Conservation (phyloP, 2,329 filamentous ascomycete genomes). For the Trichoderma sp. region DNA sequence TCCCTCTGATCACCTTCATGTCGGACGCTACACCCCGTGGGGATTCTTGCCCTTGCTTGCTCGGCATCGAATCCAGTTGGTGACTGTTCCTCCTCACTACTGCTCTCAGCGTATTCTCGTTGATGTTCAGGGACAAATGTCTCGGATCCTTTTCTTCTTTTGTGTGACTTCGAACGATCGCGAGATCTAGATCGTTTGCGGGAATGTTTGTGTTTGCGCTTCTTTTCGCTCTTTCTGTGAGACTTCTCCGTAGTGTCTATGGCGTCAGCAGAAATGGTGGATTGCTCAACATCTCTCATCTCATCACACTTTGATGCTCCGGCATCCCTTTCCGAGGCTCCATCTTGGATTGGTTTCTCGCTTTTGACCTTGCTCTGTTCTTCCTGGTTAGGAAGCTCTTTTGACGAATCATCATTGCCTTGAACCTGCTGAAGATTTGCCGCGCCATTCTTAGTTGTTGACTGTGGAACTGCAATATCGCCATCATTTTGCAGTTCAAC, state of each 20-base stretch:
- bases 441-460: not conserved
- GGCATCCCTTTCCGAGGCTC: accelerated
- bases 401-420: not conserved
- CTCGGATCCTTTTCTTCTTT: not conserved
- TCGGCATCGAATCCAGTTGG: not conserved
- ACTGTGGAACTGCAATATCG: not conserved
- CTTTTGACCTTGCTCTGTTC: not conserved
- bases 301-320: not conserved
- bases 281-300: not conserved
- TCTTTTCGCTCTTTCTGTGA: not conserved
- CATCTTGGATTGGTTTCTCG: not conserved
- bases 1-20: constrained; percentile 12
- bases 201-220: not conserved
- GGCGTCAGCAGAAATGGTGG: not conserved
- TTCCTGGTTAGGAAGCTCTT: not conserved
- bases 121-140: not conserved
- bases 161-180: not conserved
- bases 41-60: constrained; percentile 18
- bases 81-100: not conserved
- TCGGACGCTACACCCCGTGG: constrained; percentile 18
- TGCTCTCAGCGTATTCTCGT: not conserved
- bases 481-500: not conserved
- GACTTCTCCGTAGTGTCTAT: not conserved
- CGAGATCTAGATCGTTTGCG: not conserved
- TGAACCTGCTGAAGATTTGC: not conserved